A percentile compares a stretch with the other conserved stretches of the same genome.
phyloP scores from a whole-genome alignment of 73 alveolate species.

The Paramecium tetraurelia region DNA sequence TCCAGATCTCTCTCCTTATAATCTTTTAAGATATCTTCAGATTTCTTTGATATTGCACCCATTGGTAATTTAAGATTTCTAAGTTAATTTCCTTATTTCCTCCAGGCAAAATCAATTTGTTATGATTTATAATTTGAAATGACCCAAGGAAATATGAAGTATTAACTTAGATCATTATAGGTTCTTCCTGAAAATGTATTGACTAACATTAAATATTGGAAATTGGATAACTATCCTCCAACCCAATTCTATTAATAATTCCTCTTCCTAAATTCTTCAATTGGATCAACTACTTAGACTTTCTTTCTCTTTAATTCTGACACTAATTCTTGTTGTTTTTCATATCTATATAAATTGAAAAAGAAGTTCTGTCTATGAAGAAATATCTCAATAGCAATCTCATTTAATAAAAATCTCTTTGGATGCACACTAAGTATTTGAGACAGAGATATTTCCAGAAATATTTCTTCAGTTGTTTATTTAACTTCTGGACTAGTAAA shows the following conservation, averaged over 20 bases:
- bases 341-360: background rate
- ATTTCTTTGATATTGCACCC: background rate
- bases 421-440: background rate
- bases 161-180: background rate
- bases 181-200: constrained; percentile 19
- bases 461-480: background rate
- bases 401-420: background rate
- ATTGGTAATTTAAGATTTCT: constrained; percentile 2
- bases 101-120: background rate
- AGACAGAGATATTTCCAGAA: background rate
- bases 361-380: background rate
- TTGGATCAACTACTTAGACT: background rate
- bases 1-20: background rate
- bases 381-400: constrained; percentile 17
- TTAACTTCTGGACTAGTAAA: background rate
- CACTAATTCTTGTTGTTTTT: background rate
- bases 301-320: background rate
- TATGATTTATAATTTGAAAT: background rate
- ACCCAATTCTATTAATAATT: background rate
- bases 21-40: background rate
- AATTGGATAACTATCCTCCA: background rate
- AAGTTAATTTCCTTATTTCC: background rate
- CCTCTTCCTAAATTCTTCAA: background rate
- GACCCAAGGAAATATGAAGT: constrained; percentile 27
- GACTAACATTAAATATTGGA: background rate